These are phyloP conservation scores for Sanghuangporus sanghuang DNA, from an alignment of 1,284 basidiomycete genomes.

Conservation along the genomic window DNA sequence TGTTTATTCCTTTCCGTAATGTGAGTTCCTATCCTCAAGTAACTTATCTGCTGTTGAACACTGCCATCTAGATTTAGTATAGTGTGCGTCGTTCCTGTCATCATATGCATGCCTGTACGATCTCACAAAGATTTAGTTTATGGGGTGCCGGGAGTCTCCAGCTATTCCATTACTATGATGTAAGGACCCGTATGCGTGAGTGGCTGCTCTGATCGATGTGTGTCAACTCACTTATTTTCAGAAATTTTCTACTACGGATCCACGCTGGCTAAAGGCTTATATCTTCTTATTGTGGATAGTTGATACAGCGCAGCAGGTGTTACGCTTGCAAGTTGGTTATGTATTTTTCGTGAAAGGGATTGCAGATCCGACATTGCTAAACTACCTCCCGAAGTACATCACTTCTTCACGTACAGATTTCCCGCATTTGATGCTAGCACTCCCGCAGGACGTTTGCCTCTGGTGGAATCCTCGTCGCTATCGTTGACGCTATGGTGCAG, in stretches of 20 bases:
- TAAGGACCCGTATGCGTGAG: not conserved
- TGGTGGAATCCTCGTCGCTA: not conserved
- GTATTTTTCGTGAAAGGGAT: slow-evolving; percentile 5
- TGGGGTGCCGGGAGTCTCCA: slow-evolving; percentile 11
- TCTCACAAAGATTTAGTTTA: not conserved
- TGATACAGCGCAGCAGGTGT: not conserved
- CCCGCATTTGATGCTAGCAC: not conserved
- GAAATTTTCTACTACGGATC: not conserved
- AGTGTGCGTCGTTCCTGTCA: not conserved
- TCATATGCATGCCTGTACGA: not conserved
- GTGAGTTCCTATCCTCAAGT: not conserved
- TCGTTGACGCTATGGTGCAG: not conserved
- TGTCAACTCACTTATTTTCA: not conserved
- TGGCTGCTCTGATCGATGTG: not conserved
- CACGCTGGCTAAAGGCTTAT: not conserved
- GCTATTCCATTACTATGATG: slow-evolving; percentile 8
- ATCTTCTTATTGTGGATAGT: not conserved
- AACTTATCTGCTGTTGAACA: not conserved
- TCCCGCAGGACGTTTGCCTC: not conserved
- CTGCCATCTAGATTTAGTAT: not conserved
- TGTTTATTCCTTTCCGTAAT: not conserved
- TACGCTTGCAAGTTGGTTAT: not conserved
- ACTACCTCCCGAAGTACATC: not conserved
- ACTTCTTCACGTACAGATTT: not conserved
- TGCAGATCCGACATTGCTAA: not conserved